A percentile compares a stretch with the other conserved stretches of the same genome.
Conservation (phyloP, 768 basidiomycete species). For the Zangia roseola region DNA sequence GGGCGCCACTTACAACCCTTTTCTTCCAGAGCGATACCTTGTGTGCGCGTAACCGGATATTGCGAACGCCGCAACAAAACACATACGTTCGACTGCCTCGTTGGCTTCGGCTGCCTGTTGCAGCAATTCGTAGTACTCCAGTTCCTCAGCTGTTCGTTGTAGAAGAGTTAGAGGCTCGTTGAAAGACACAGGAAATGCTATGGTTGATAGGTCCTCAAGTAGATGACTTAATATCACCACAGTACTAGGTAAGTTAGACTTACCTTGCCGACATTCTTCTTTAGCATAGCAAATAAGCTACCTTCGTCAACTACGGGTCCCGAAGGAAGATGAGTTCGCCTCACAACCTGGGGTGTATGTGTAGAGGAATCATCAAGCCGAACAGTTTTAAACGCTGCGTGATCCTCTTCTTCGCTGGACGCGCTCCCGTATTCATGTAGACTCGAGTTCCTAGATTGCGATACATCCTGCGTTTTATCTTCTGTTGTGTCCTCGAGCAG, state of each 20-base stretch:
- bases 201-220: constrained; percentile 72
- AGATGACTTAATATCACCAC: neutral
- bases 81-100: constrained; percentile 67
- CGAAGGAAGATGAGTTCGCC: constrained; percentile 60
- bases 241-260: constrained; percentile 4
- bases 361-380: constrained; percentile 6
- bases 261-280: constrained; percentile 89
- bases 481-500: constrained; percentile 51
- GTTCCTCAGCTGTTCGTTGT: constrained; percentile 79
- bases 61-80: constrained; percentile 80
- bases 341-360: constrained; percentile 33
- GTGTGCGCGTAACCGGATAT: constrained; percentile 85
- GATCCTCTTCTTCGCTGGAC: constrained; percentile 51
- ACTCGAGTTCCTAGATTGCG: constrained; percentile 43
- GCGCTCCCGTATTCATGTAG: constrained; percentile 36
- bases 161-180: constrained; percentile 86
- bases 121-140: constrained; percentile 76
- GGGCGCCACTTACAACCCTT: constrained; percentile 70
- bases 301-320: constrained; percentile 71
- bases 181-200: constrained; percentile 85
- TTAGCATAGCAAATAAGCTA: constrained; percentile 76
- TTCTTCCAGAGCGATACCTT: constrained; percentile 74
- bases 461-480: constrained; percentile 37
- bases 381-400: neutral
- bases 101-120: constrained; percentile 55